Percentiles rank a stretch among this genome's conserved stretches.
phyloP scores from a whole-genome alignment of 129 eudicot genomes.

The Smallanthus sonchifolius region DNA sequence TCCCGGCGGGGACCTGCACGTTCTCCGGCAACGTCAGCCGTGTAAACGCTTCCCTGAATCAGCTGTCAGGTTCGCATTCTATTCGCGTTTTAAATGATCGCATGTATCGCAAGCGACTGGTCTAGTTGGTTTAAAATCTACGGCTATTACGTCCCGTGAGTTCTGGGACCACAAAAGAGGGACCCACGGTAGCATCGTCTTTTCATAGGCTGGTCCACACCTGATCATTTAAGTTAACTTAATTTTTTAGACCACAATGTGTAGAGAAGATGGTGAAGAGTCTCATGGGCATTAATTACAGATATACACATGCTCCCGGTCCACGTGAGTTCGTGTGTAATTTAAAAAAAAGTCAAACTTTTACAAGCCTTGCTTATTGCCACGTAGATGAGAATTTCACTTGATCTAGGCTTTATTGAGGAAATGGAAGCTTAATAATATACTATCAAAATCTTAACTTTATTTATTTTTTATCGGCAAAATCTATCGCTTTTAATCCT shows the following conservation, averaged over 20 bases:
- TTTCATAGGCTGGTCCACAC: conserved; percentile 24
- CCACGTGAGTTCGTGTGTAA: conserved; percentile 28
- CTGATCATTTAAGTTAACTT: conserved; percentile 5
- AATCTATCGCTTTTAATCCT: no score
- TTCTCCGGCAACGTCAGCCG: conserved; percentile 88
- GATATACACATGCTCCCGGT: conserved; percentile 14
- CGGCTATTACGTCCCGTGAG: conserved; percentile 12
- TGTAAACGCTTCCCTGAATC: conserved; percentile 72
- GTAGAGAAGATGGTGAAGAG: conserved; percentile 15
- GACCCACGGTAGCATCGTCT: conserved; percentile 1
- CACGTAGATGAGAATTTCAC: conserved; percentile 23
- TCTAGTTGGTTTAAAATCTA: not conserved
- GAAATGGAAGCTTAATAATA: no score
- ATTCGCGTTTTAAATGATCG: not conserved
- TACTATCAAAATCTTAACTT: no score
- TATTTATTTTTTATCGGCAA: no score
- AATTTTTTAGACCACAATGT: not conserved
- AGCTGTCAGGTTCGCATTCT: conserved; percentile 66
- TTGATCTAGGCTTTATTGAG: not conserved
- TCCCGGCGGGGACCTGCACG: conserved; percentile 94
- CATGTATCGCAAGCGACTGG: not conserved
- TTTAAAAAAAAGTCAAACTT: conserved; percentile 26
- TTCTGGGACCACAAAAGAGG: conserved; percentile 10
- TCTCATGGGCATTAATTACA: conserved; percentile 24
- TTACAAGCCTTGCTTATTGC: not conserved